These are phyloP conservation scores for Lasiosphaeria ovina DNA, from an alignment of 495 filamentous ascomycete species.

Conservation along the genomic window DNA sequence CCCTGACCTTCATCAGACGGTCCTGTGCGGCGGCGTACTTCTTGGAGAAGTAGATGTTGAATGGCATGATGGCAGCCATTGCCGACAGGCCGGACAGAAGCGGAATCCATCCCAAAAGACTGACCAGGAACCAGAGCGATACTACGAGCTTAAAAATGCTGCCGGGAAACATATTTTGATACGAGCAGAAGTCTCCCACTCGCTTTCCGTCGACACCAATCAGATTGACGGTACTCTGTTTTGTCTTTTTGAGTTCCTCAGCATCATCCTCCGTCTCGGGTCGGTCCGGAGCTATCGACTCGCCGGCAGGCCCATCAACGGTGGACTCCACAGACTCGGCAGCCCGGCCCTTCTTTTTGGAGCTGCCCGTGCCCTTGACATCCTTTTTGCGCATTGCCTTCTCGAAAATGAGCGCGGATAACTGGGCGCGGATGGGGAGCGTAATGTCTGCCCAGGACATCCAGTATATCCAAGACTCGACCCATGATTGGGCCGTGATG, in stretches of 20 bases:
- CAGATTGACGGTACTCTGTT: conserved; percentile 77
- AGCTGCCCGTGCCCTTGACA: conserved; percentile 49
- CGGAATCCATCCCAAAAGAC: conserved; percentile 71
- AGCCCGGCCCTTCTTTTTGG: conserved; percentile 27
- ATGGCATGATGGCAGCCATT: conserved; percentile 60
- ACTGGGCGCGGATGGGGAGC: conserved; percentile 64
- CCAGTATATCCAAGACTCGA: conserved; percentile 66
- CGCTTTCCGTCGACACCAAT: conserved; percentile 75
- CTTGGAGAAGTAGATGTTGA: conserved; percentile 69
- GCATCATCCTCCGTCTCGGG: conserved; percentile 46
- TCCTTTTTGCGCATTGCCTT: conserved; percentile 81
- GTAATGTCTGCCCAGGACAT: conserved; percentile 60
- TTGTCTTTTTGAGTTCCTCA: conserved; percentile 53
- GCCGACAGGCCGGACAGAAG: conserved; percentile 66
- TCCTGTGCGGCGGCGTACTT: conserved; percentile 65
- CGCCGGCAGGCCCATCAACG: conserved; percentile 24
- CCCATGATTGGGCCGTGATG: conserved; percentile 54
- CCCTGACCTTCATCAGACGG: conserved; percentile 73
- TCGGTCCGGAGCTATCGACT: conserved; percentile 23
- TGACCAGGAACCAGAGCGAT: conserved; percentile 62
- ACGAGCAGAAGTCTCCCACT: conserved; percentile 67
- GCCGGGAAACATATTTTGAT: conserved; percentile 62
- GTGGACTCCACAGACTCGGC: conserved; percentile 24
- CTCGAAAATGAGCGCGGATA: conserved; percentile 71
- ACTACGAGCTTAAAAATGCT: conserved; percentile 61